Conservation (phyloP, 495 filamentous ascomycete species). For the Neurospora sp. region DNA sequence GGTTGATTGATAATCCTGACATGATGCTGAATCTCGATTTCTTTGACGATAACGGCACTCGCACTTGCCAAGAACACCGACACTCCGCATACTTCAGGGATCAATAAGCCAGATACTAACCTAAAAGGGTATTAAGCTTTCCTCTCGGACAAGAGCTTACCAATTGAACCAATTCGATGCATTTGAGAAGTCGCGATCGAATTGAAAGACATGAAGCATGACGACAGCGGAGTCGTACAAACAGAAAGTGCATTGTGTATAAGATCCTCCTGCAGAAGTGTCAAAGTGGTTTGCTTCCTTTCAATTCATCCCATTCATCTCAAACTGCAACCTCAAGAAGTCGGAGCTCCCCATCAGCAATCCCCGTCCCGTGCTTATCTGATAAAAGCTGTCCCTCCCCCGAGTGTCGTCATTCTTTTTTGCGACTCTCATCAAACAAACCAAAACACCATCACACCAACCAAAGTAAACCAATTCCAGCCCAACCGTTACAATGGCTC, state of each 20-base stretch:
- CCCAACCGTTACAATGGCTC: slow-evolving; percentile 4
- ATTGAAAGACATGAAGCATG: not conserved
- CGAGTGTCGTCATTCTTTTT: not conserved
- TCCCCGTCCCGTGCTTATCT: not conserved
- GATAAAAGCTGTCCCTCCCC: not conserved
- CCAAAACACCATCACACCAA: not conserved
- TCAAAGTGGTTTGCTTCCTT: not conserved
- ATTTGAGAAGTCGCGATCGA: not conserved
- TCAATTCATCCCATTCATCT: not conserved
- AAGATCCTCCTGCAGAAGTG: not conserved
- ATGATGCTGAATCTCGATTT: not conserved
- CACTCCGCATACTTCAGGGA: not conserved
- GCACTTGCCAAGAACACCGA: not conserved
- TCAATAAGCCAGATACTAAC: not conserved
- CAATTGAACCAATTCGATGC: not conserved
- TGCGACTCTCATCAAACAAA: not conserved
- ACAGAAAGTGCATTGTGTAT: not conserved
- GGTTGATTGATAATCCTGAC: not conserved
- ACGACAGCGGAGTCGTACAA: not conserved
- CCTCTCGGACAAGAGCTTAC: not conserved
- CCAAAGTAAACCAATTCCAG: not conserved
- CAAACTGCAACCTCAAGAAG: not conserved
- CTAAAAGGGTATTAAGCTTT: not conserved
- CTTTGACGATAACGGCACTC: not conserved
- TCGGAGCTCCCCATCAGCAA: not conserved